These are phyloP conservation scores for Pistacia integerrima DNA, from an alignment of 345 rosid genomes.

Conservation along the genomic window DNA sequence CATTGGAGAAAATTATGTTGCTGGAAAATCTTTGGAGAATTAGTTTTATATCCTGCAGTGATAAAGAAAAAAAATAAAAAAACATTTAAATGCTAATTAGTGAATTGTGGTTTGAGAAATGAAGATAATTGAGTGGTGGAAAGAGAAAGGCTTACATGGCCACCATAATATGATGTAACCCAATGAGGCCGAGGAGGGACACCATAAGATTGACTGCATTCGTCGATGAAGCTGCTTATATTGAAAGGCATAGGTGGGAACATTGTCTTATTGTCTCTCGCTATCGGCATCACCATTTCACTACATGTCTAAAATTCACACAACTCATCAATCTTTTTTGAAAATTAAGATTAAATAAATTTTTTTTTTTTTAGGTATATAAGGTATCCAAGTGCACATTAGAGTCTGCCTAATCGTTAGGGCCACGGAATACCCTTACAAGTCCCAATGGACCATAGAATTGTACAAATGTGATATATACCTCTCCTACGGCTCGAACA, in stretches of 20 bases:
- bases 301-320: conserved; percentile 37
- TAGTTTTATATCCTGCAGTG: conserved; percentile 41
- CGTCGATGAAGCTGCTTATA: neutral
- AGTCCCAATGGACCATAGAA: too few species aligned
- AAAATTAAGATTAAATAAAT: too few species aligned
- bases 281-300: conserved; percentile 58
- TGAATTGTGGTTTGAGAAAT: too few species aligned
- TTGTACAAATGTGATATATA: too few species aligned
- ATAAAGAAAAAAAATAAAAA: too few species aligned
- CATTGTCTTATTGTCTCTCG: conserved; percentile 36
- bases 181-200: conserved; percentile 58
- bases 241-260: conserved; percentile 34
- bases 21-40: conserved; percentile 41
- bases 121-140: neutral
- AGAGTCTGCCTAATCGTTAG: too few species aligned
- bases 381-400: too few species aligned
- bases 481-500: too few species aligned
- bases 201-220: conserved; percentile 20
- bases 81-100: too few species aligned
- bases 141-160: conserved; percentile 33
- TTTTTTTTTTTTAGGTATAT: too few species aligned
- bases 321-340: too few species aligned
- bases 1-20: conserved; percentile 55
- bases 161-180: conserved; percentile 56
- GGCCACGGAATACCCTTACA: too few species aligned